Base-by-base conservation (phyloP, 148 eudicot genomes). In the Rheum nobile region DNA sequence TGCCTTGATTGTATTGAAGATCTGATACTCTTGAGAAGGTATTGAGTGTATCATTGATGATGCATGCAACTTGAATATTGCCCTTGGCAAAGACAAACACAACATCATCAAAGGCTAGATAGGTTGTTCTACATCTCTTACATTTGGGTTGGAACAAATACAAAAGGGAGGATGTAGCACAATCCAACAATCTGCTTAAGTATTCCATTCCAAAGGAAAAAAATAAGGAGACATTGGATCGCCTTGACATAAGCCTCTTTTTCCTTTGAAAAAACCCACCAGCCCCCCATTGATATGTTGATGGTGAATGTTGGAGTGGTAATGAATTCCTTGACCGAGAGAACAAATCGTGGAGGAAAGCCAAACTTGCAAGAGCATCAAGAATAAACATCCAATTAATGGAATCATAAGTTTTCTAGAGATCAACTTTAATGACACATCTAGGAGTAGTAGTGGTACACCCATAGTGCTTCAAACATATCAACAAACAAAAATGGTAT, bases 141-240 rank as follows among this genome's bases (percentile, higher is more conserved):
- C 38, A 35, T 6, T 0, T 35, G 38, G 38, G 38, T 4, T 35
- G 38, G 38, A 35, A 35, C 4, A 6, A 35, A 6, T 35, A 35
- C 3, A 35, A 6, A 35, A 6, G 38, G 6, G 38, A 35, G 38
- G 38, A 35, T 35, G 1, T 35, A 6, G 38, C 38, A 6, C 6
- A 6, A 6, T 0, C 38, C 4, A 35, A 2, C 6, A 35, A 6
- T 35, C 38, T 35, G 38, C 38, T 35, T 4, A 35, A 35, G 6
- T 35, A 35, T 6, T 35, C 38, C 38, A 35, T 35, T 35, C 38
- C 38, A 35, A 35, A 35, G 38, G 38, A 35, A 71, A 28, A 24
- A 77, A 47, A 21, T 71, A 71, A n/a, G 73, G 47, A 1, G 73
- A 39, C 16, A 71, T n/a, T 19, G 26, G 73, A 26, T 71, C 26